Percentiles rank a stretch among this genome's conserved stretches.
Conservation (phyloP, 768 basidiomycete species). For the Glaciozyma martinii region DNA sequence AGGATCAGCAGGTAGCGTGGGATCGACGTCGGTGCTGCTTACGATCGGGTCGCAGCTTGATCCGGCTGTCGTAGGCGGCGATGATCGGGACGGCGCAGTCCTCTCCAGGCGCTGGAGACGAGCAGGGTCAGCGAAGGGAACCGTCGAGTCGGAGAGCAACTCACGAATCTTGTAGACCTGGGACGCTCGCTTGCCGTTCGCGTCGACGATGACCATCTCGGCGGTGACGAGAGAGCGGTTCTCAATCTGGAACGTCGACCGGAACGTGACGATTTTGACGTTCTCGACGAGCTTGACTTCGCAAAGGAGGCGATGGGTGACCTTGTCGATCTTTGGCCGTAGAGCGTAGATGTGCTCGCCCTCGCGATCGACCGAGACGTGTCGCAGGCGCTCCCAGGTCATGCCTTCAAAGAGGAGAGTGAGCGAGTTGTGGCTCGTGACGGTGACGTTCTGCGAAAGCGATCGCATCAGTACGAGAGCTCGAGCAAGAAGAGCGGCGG, state of each 20-base stretch:
- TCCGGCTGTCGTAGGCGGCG: slow-evolving; percentile 66
- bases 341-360: slow-evolving; percentile 82
- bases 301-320: slow-evolving; percentile 71
- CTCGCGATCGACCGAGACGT: slow-evolving; percentile 85
- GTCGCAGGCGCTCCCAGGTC: slow-evolving; percentile 77
- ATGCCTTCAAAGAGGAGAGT: slow-evolving; percentile 75
- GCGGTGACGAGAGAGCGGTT: slow-evolving; percentile 85
- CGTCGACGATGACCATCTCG: slow-evolving; percentile 82
- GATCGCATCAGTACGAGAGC: not conserved
- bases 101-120: slow-evolving; percentile 61
- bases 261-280: slow-evolving; percentile 84
- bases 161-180: slow-evolving; percentile 71
- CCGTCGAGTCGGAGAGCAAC: slow-evolving; percentile 26
- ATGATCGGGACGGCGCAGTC: slow-evolving; percentile 85
- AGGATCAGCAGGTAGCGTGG: not conserved
- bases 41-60: slow-evolving; percentile 90
- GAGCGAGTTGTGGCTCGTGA: slow-evolving; percentile 67
- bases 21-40: slow-evolving; percentile 38
- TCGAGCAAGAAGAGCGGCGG: not conserved
- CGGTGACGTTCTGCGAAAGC: slow-evolving; percentile 40
- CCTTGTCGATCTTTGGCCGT: slow-evolving; percentile 65
- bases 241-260: slow-evolving; percentile 84
- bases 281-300: slow-evolving; percentile 84
- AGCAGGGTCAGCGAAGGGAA: not conserved
- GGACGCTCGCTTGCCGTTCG: slow-evolving; percentile 67